These are phyloP conservation scores for Kernera saxatilis DNA, from an alignment of 345 rosid species.

Conservation along the genomic window DNA sequence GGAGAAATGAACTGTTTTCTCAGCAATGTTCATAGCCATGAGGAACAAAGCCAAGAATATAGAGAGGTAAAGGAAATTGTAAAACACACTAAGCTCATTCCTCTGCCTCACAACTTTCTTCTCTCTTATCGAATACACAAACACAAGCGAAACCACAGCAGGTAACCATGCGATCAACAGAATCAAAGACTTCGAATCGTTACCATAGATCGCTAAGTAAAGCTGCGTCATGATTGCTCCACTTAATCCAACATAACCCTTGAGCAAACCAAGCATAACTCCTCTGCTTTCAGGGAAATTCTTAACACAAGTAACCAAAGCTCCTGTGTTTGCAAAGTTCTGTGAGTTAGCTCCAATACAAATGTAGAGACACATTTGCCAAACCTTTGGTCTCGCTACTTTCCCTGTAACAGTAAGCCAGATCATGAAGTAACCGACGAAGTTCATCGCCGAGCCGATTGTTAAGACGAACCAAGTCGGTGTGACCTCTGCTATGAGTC, in stretches of 20 bases:
- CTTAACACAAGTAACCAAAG: slow-evolving; percentile 76
- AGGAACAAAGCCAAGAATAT: slow-evolving; percentile 67
- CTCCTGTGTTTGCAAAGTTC: slow-evolving; percentile 83
- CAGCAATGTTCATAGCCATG: slow-evolving; percentile 51
- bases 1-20: slow-evolving; percentile 49
- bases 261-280: slow-evolving; percentile 66
- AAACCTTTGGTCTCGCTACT: slow-evolving; percentile 60
- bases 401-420: slow-evolving; percentile 66
- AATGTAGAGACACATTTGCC: slow-evolving; percentile 85
- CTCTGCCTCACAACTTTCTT: slow-evolving; percentile 44
- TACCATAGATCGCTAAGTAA: slow-evolving; percentile 74
- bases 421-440: slow-evolving; percentile 77
- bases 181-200: slow-evolving; percentile 66
- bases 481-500: slow-evolving; percentile 77
- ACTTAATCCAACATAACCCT: slow-evolving; percentile 79
- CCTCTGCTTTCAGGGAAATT: slow-evolving; percentile 91
- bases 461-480: slow-evolving; percentile 89
- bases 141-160: slow-evolving; percentile 61
- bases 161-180: slow-evolving; percentile 83
- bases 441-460: slow-evolving; percentile 76
- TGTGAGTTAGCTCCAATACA: slow-evolving; percentile 83
- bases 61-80: slow-evolving; percentile 52
- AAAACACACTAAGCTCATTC: slow-evolving; percentile 56
- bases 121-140: slow-evolving; percentile 61
- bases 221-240: slow-evolving; percentile 83